Evolutionary conservation across 176 grass and related monocot genomes (phyloP).

Genomic region (Cocos nucifera): DNA sequence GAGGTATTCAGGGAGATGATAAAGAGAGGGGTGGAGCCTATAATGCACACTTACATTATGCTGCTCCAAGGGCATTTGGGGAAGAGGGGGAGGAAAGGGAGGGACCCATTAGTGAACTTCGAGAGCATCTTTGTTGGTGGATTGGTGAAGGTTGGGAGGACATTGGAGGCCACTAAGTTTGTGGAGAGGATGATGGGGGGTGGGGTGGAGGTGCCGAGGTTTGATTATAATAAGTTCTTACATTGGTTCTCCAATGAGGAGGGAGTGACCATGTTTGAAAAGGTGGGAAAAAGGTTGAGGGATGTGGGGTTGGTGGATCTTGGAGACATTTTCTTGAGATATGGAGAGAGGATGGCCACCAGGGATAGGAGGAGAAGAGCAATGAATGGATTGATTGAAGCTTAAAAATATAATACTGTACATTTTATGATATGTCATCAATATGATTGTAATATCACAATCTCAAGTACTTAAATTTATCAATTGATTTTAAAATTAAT

Average conservation of each 20-base stretch:
- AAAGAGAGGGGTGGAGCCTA: slow-evolving; percentile 41
- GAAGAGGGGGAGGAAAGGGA: slow-evolving; percentile 69
- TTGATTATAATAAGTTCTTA: slow-evolving; percentile 81
- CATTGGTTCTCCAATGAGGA: slow-evolving; percentile 67
- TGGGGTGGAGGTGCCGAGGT: slow-evolving; percentile 58
- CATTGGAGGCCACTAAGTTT: slow-evolving; percentile 63
- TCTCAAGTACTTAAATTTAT: too few relatives aligned
- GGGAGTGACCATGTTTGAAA: slow-evolving; percentile 52
- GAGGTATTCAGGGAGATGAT: slow-evolving; percentile 67
- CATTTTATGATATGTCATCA: neutral
- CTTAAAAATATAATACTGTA: neutral
- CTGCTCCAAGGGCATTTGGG: slow-evolving; percentile 72
- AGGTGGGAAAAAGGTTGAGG: slow-evolving; percentile 44
- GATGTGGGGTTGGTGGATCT: slow-evolving; percentile 58
- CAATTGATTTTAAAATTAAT: too few relatives aligned
- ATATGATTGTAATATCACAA: too few relatives aligned
- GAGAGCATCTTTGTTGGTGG: slow-evolving; percentile 83
- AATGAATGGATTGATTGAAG: slow-evolving; percentile 30
- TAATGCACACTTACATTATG: slow-evolving; percentile 95
- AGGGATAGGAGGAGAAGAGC: slow-evolving; percentile 62
- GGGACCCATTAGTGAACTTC: slow-evolving; percentile 60
- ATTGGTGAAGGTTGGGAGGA: slow-evolving; percentile 67
- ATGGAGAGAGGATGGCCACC: slow-evolving; percentile 78
- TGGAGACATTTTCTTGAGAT: slow-evolving; percentile 56
- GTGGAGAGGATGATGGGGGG: slow-evolving; percentile 72